Evolutionary conservation across 106 monocot genomes (phyloP).

Genomic region (Allium fistulosum): DNA sequence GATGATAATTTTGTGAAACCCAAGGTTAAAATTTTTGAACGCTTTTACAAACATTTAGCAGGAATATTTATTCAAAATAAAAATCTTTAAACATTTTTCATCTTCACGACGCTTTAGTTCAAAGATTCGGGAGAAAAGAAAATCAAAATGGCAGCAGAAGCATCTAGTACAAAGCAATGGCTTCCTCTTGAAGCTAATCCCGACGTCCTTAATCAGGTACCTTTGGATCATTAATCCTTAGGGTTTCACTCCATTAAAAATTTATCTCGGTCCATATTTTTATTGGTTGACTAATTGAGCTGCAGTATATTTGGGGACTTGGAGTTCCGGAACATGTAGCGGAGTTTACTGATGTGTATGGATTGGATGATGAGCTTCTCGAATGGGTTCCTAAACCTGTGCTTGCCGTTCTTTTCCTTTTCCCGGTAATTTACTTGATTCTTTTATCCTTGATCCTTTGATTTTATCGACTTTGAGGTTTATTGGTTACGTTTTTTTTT

Average conservation of each 20-base stretch:
- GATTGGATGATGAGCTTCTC: conserved; percentile 77
- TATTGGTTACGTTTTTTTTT: background rate
- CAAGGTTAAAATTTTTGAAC: too few species aligned
- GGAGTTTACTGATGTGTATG: conserved; percentile 94
- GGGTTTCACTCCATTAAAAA: background rate
- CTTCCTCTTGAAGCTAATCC: conserved; percentile 39
- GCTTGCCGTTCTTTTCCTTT: conserved; percentile 83
- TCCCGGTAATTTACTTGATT: conserved; percentile 27
- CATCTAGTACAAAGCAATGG: conserved; percentile 20
- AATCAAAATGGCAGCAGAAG: background rate
- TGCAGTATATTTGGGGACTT: conserved; percentile 81
- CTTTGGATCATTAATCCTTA: background rate
- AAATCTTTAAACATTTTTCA: too few species aligned
- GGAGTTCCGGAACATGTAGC: conserved; percentile 69
- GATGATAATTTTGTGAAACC: too few species aligned
- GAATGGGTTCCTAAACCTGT: conserved; percentile 93
- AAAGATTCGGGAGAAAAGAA: background rate
- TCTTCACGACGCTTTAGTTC: background rate
- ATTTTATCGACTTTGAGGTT: background rate
- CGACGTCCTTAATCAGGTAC: conserved; percentile 33
- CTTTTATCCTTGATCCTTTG: background rate
- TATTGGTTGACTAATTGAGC: background rate
- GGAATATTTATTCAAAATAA: too few species aligned
- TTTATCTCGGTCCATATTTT: background rate
- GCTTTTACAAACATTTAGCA: too few species aligned